These are phyloP conservation scores for Beauveria asiatica DNA, from an alignment of 2,329 filamentous ascomycete species.

Conservation along the genomic window DNA sequence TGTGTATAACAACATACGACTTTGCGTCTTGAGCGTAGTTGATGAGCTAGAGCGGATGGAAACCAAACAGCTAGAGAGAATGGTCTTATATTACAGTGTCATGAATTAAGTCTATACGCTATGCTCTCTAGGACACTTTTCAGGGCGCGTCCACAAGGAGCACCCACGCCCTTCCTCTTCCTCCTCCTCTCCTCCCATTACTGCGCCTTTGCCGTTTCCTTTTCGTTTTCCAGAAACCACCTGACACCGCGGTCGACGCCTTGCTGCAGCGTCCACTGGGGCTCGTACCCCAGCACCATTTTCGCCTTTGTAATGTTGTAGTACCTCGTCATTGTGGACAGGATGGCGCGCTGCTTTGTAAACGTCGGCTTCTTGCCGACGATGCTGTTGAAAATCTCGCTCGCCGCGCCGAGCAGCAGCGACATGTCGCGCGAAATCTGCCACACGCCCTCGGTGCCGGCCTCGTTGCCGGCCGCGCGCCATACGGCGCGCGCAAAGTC, in stretches of 20 bases:
- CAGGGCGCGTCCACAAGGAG: not conserved
- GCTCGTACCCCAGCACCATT: slow-evolving; percentile 58
- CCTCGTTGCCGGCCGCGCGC: slow-evolving; percentile 47
- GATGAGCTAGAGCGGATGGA: not conserved
- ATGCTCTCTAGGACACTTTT: not conserved
- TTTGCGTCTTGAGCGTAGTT: not conserved
- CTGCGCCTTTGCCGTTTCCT: slow-evolving; percentile 13
- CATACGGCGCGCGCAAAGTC: slow-evolving; percentile 77
- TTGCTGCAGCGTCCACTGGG: slow-evolving; percentile 58
- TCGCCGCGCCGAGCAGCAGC: slow-evolving; percentile 40
- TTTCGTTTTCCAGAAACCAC: slow-evolving; percentile 47
- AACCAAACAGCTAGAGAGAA: too few relatives aligned
- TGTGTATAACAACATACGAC: not conserved
- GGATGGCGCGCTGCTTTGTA: slow-evolving; percentile 52
- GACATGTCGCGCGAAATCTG: slow-evolving; percentile 43
- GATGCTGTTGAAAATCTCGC: slow-evolving; percentile 43
- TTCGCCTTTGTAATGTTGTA: slow-evolving; percentile 72
- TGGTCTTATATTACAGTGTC: not conserved
- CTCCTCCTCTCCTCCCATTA: too few relatives aligned
- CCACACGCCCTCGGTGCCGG: slow-evolving; percentile 48
- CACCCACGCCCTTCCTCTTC: not conserved
- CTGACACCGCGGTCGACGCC: slow-evolving; percentile 47
- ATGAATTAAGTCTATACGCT: not conserved
- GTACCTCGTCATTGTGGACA: slow-evolving; percentile 67
- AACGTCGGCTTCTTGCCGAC: slow-evolving; percentile 48